Evolutionary conservation across 495 filamentous ascomycete species (phyloP).

Genomic region (Aeminium ludgeri): DNA sequence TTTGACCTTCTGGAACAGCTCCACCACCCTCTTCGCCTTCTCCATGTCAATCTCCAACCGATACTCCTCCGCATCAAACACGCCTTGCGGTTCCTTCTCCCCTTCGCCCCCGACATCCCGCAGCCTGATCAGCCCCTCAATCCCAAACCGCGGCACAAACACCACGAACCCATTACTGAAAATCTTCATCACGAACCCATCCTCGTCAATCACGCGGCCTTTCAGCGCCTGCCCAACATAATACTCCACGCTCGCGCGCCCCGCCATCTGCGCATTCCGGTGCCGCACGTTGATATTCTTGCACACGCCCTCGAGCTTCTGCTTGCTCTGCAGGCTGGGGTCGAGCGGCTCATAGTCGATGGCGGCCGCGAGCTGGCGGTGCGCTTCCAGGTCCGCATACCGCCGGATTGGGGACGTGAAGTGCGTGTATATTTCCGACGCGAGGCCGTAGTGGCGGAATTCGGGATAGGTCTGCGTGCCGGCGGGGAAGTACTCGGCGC

Average conservation of each 20-base stretch:
- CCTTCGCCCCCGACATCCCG: conserved; percentile 53
- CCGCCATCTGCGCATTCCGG: conserved; percentile 89
- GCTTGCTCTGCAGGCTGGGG: conserved; percentile 54
- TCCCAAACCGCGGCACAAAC: conserved; percentile 86
- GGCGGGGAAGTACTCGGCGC: conserved; percentile 92
- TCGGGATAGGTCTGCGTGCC: conserved; percentile 84
- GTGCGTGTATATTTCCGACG: conserved; percentile 93
- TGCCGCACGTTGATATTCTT: conserved; percentile 96
- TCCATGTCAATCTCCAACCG: conserved; percentile 43
- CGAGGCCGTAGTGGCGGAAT: conserved; percentile 91
- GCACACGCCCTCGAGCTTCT: conserved; percentile 80
- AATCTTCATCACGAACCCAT: conserved; percentile 89
- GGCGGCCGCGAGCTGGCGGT: conserved; percentile 85
- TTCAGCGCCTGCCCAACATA: conserved; percentile 94
- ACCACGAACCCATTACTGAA: conserved; percentile 95
- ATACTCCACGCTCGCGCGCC: conserved; percentile 82
- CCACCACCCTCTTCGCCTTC: conserved; percentile 38
- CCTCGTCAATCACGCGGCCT: conserved; percentile 63
- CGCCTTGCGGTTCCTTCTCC: conserved; percentile 42
- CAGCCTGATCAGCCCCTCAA: conserved; percentile 76
- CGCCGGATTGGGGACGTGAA: conserved; percentile 95
- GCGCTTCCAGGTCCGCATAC: conserved; percentile 86
- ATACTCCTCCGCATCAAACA: conserved; percentile 74
- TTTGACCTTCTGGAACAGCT: conserved; percentile 76
- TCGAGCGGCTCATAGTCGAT: conserved; percentile 80